A percentile compares a stretch with the other conserved stretches of the same genome.
These are phyloP conservation scores for Zymoseptoria brevis DNA, from an alignment of 2,329 filamentous ascomycete species.

Conservation along the genomic window DNA sequence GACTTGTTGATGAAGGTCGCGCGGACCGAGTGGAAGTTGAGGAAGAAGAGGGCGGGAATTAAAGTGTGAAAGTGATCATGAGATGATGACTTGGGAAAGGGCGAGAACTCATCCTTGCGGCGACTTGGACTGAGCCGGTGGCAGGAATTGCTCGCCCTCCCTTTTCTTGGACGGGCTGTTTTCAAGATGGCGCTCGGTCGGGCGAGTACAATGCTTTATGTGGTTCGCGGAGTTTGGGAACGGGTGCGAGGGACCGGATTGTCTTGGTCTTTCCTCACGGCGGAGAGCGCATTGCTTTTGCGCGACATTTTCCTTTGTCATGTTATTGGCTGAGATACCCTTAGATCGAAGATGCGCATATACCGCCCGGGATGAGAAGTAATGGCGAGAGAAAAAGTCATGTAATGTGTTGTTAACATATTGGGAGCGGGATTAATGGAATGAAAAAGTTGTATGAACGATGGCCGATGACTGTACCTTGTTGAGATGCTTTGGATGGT, in stretches of 20 bases:
- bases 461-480: no score
- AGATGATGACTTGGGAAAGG: no score
- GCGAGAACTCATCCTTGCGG: no score
- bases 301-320: neutral
- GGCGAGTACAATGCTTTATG: neutral
- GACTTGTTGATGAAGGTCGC: conserved; percentile 88
- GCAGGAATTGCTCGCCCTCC: neutral
- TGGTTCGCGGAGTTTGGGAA: neutral
- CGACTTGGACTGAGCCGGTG: no score
- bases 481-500: no score
- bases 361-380: neutral
- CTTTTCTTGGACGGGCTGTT: neutral
- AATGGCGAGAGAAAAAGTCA: neutral
- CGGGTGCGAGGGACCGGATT: neutral
- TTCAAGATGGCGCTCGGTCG: neutral
- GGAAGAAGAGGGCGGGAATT: conserved; percentile 21
- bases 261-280: neutral
- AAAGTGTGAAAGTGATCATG: neutral
- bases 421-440: no score
- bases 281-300: neutral
- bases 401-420: conserved; percentile 6
- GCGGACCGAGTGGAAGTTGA: conserved; percentile 74
- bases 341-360: conserved; percentile 3
- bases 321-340: conserved; percentile 8
- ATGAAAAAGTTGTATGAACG: no score